Conservation (phyloP, 805 yeast genomes). For the Lipomyces japonicus region DNA sequence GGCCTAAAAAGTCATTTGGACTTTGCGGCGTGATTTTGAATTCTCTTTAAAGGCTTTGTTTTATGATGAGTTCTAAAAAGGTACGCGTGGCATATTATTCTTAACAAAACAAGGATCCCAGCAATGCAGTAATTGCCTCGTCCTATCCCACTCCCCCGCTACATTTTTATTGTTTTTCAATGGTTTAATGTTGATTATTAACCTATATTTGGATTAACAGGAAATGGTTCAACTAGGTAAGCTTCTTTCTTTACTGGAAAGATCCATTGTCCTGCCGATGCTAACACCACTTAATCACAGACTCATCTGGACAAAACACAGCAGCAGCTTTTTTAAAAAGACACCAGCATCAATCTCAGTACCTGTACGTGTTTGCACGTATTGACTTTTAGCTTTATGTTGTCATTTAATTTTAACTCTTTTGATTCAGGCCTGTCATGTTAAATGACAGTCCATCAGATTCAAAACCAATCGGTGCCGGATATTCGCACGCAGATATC, state of each 20-base stretch:
- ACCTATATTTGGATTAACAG: conserved; percentile 29
- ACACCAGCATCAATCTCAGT: conserved; percentile 34
- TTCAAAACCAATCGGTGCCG: conserved; percentile 50
- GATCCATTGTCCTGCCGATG: background rate
- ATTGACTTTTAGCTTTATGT: background rate
- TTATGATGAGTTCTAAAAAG: conserved; percentile 12
- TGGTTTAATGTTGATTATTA: background rate
- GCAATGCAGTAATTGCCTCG: too few relatives aligned
- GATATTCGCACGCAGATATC: conserved; percentile 54
- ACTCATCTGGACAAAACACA: conserved; percentile 18
- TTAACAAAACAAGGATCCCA: too few relatives aligned
- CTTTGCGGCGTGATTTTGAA: too few relatives aligned
- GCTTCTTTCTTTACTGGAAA: conserved; percentile 1
- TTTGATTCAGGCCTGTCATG: conserved; percentile 1
- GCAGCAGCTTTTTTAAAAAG: conserved; percentile 23
- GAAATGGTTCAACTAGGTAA: conserved; percentile 42
- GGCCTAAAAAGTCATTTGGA: too few relatives aligned
- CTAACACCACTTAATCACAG: background rate
- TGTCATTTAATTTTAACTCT: background rate
- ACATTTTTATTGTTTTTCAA: background rate
- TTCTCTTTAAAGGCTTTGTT: too few relatives aligned
- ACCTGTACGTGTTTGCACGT: conserved; percentile 39
- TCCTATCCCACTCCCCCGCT: too few relatives aligned
- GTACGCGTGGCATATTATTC: background rate
- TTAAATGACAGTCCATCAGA: conserved; percentile 29